phyloP scores from a whole-genome alignment of 2,329 filamentous ascomycete genomes.

The Xylaria sp. region DNA sequence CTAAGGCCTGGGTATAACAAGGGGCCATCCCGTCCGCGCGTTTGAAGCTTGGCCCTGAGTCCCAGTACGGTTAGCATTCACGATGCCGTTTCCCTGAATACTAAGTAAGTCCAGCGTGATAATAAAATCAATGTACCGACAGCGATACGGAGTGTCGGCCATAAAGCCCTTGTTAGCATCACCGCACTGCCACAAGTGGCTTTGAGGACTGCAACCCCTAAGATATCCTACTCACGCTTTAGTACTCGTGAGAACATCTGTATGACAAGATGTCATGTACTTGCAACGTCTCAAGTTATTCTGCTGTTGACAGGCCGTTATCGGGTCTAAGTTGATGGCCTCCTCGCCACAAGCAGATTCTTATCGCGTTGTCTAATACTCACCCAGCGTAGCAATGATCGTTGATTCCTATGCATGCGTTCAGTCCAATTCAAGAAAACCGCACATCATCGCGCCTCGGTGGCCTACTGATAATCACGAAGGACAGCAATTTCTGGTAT shows the following conservation, averaged over 20 bases:
- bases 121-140: too few relatives aligned
- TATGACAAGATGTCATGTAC: neutral
- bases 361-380: neutral
- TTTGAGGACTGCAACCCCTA: neutral
- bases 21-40: too few relatives aligned
- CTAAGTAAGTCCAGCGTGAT: too few relatives aligned
- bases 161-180: too few relatives aligned
- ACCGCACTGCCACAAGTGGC: neutral
- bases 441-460: neutral
- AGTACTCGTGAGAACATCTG: neutral
- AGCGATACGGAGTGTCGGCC: too few relatives aligned
- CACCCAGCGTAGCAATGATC: neutral
- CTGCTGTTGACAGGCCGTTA: neutral
- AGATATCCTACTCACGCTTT: neutral
- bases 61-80: too few relatives aligned
- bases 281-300: neutral
- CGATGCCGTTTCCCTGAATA: too few relatives aligned
- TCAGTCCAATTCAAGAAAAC: neutral
- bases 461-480: conserved; percentile 5
- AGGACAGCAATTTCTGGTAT: neutral
- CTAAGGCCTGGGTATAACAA: too few relatives aligned
- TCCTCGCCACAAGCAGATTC: neutral
- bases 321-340: neutral
- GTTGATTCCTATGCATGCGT: neutral
- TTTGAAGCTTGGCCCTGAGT: too few relatives aligned